A percentile compares a stretch with the other conserved stretches of the same genome.
Conservation (phyloP, 75 land plant species). For the Pinus tabuliformis region DNA sequence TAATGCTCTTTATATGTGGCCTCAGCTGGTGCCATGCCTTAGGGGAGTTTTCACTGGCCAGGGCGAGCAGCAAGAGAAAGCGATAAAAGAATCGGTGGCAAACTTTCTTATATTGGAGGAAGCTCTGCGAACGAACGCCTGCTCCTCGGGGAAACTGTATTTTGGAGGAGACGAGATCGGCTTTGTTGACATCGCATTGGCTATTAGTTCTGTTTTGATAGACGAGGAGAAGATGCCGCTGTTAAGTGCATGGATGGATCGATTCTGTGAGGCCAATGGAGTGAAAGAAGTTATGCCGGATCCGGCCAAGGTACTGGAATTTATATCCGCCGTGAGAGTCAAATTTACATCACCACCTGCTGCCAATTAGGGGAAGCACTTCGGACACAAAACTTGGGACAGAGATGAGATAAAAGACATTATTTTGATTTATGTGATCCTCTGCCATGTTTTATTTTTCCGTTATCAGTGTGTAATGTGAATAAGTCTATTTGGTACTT, state of each 20-base stretch:
- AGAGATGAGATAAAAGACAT: no score
- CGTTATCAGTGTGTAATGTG: no score
- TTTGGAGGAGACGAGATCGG: conserved; percentile 56
- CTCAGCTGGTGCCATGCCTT: no score
- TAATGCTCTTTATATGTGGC: no score
- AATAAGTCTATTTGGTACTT: no score
- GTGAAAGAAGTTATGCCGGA: conserved; percentile 43
- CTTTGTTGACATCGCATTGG: conserved; percentile 45
- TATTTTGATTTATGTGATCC: no score
- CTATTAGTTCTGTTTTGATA: conserved; percentile 17
- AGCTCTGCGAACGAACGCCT: conserved; percentile 20
- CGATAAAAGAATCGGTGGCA: conserved; percentile 10
- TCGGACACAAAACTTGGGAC: no score
- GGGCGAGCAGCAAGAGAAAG: neutral
- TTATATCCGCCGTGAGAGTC: no score
- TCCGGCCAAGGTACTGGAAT: conserved; percentile 3
- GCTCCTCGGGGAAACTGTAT: conserved; percentile 48
- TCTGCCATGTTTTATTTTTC: no score
- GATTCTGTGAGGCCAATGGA: conserved; percentile 19
- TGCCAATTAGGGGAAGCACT: no score
- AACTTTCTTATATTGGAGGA: conserved; percentile 36
- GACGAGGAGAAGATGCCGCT: conserved; percentile 28
- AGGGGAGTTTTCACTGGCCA: no score
- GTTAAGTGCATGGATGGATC: conserved; percentile 32
- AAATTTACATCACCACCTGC: no score